phyloP scores from a whole-genome alignment of 2,329 filamentous ascomycete species.

The Pestalotiopsis sp. region DNA sequence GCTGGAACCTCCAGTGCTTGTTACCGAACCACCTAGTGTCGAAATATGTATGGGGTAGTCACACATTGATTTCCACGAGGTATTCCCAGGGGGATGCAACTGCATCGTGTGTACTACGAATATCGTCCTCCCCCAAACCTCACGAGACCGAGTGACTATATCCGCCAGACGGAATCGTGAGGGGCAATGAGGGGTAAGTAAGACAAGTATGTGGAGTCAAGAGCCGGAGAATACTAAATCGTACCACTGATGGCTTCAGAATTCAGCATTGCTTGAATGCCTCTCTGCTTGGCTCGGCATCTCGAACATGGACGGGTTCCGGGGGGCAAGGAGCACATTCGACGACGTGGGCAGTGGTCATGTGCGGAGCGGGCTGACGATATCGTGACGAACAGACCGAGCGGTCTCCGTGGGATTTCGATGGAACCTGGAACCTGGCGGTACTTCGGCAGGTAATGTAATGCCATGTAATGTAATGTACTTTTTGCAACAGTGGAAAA shows the following conservation, averaged over 20 bases:
- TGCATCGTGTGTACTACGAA: background rate
- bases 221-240: background rate
- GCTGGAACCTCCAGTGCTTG: background rate
- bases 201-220: background rate
- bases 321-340: background rate
- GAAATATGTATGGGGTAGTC: background rate
- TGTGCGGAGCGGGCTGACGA: background rate
- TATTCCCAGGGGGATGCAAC: background rate
- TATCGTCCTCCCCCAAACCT: background rate
- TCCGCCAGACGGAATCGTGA: background rate
- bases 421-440: background rate
- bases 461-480: background rate
- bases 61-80: background rate
- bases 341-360: background rate
- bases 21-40: background rate
- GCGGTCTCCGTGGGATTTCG: background rate
- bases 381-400: background rate
- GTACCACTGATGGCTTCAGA: background rate
- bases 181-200: conserved; percentile 5
- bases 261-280: background rate
- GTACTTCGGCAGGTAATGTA: background rate
- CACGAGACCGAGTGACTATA: background rate
- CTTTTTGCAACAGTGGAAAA: background rate
- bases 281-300: background rate
- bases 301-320: background rate